Conservation (phyloP, 805 yeast genomes). For the Candida qinlingensis region DNA sequence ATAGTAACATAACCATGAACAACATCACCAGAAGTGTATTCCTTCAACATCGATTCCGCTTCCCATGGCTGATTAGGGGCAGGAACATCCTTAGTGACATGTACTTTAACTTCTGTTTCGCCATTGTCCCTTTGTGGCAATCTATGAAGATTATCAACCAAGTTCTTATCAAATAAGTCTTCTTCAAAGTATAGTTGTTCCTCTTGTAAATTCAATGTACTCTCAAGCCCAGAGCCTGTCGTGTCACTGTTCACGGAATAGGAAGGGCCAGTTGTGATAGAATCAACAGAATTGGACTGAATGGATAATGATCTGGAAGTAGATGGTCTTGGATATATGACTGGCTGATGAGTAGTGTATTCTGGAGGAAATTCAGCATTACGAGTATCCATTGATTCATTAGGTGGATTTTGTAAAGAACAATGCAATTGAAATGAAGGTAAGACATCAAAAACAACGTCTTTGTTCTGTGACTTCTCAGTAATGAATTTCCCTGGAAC, state of each 20-base stretch:
- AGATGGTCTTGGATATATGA: not conserved
- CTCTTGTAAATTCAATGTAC: not conserved
- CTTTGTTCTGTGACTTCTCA: conserved; percentile 4
- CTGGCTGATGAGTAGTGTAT: conserved; percentile 17
- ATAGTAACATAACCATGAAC: conserved; percentile 54
- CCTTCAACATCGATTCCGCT: conserved; percentile 36
- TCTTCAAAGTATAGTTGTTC: not conserved
- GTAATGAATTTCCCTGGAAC: conserved; percentile 1
- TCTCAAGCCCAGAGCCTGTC: not conserved
- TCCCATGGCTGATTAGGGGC: conserved; percentile 30
- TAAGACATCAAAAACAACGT: conserved; percentile 42
- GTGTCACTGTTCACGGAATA: not conserved
- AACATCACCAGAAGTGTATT: conserved; percentile 64
- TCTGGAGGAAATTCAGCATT: conserved; percentile 30
- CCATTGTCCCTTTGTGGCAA: conserved; percentile 29
- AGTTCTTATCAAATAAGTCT: conserved; percentile 28
- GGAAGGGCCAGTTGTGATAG: not conserved
- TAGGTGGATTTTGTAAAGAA: conserved; percentile 36
- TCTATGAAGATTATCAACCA: conserved; percentile 46
- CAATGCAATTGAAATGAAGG: conserved; percentile 71
- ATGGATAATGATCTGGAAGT: not conserved
- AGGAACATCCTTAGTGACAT: conserved; percentile 47
- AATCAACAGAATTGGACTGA: not conserved
- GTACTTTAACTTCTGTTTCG: conserved; percentile 44
- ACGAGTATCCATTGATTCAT: conserved; percentile 29